phyloP scores from a whole-genome alignment of 2,329 filamentous ascomycete species.

The Clonostachys solani region DNA sequence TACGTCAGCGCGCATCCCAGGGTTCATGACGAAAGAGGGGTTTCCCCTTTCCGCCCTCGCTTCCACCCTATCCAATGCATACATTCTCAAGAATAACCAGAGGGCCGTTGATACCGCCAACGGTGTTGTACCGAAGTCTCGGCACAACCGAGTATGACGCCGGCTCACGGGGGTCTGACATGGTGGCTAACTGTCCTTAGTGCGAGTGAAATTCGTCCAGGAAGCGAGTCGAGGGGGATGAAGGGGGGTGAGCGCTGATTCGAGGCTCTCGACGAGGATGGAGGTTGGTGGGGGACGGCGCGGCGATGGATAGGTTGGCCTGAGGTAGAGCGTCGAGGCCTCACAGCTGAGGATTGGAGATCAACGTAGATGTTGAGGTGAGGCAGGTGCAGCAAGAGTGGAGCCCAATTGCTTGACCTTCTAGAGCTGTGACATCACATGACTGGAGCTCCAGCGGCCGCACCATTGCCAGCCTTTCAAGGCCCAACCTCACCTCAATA shows the following conservation, averaged over 20 bases:
- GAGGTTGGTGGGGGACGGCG: not conserved
- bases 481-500: too few relatives aligned
- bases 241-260: not conserved
- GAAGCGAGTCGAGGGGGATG: slow-evolving; percentile 1
- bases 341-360: not conserved
- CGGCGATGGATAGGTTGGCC: too few relatives aligned
- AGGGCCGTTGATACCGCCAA: slow-evolving; percentile 95
- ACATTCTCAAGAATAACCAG: slow-evolving; percentile 98
- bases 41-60: not conserved
- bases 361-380: not conserved
- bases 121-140: slow-evolving; percentile 90
- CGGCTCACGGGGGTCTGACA: slow-evolving; percentile 54
- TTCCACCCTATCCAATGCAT: slow-evolving; percentile 7
- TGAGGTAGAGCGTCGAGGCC: not conserved
- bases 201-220: not conserved
- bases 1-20: slow-evolving; percentile 11
- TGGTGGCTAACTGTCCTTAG: slow-evolving; percentile 19
- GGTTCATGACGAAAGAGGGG: not conserved
- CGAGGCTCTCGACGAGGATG: not conserved
- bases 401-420: too few relatives aligned
- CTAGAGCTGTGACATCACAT: slow-evolving; percentile 5
- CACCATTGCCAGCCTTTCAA: too few relatives aligned
- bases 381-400: not conserved
- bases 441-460: not conserved
- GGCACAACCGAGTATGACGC: slow-evolving; percentile 57